Conservation (phyloP, 2,329 filamentous ascomycete species). For the Hortaea sp. region DNA sequence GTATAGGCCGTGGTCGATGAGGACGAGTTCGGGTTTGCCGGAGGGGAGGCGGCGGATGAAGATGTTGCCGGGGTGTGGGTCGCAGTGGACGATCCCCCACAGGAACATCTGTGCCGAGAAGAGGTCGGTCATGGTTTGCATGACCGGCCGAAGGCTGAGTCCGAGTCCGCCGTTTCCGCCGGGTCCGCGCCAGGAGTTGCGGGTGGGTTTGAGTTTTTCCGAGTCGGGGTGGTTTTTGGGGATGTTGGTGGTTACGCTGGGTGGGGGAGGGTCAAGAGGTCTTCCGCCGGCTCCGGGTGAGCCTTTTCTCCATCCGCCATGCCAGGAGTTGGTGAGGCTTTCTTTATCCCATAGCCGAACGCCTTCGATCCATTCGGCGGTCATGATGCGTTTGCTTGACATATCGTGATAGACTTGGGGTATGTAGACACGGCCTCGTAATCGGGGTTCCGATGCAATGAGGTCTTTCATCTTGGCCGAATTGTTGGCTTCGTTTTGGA, state of each 20-base stretch:
- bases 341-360: slow-evolving; percentile 87
- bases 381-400: slow-evolving; percentile 74
- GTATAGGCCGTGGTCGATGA: slow-evolving; percentile 96
- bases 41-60: slow-evolving; percentile 78
- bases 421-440: slow-evolving; percentile 77
- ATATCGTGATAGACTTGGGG: slow-evolving; percentile 76
- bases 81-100: slow-evolving; percentile 91
- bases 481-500: slow-evolving; percentile 83
- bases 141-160: slow-evolving; percentile 71
- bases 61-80: slow-evolving; percentile 95
- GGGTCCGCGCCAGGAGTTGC: slow-evolving; percentile 65
- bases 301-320: slow-evolving; percentile 63
- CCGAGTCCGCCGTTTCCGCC: slow-evolving; percentile 72
- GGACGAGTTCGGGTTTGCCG: slow-evolving; percentile 78
- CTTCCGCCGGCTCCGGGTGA: slow-evolving; percentile 67
- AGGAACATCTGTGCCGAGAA: slow-evolving; percentile 98
- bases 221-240: slow-evolving; percentile 41
- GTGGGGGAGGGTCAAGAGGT: slow-evolving; percentile 44
- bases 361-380: slow-evolving; percentile 96
- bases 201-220: slow-evolving; percentile 66
- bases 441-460: slow-evolving; percentile 62
- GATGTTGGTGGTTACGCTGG: slow-evolving; percentile 13
- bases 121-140: slow-evolving; percentile 92
- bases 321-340: slow-evolving; percentile 65
- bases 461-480: slow-evolving; percentile 72